Conservation (phyloP, 2,329 filamentous ascomycete genomes). For the Aspergillus ibericus region DNA sequence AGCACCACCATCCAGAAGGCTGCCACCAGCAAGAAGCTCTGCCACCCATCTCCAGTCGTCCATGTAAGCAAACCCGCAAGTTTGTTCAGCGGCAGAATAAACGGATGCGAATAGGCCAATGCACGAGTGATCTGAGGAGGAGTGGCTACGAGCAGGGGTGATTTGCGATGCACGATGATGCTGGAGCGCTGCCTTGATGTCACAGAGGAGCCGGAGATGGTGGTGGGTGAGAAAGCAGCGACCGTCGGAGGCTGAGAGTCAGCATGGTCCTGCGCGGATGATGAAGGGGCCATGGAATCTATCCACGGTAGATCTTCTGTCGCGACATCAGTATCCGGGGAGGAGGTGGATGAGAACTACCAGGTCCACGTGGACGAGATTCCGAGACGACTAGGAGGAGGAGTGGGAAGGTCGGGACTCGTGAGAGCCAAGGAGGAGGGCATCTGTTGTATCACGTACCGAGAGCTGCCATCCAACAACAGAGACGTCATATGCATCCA, state of each 20-base stretch:
- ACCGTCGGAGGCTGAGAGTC: conserved; percentile 66
- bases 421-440: background rate
- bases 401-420: background rate
- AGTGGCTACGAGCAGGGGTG: conserved; percentile 85
- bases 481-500: conserved; percentile 36
- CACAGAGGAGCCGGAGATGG: conserved; percentile 67
- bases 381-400: conserved; percentile 4
- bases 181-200: conserved; percentile 78
- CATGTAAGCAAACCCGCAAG: conserved; percentile 84
- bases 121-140: conserved; percentile 93
- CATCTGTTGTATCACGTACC: conserved; percentile 34
- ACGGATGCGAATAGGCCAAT: conserved; percentile 92
- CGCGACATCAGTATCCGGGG: conserved; percentile 24
- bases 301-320: conserved; percentile 53
- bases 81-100: conserved; percentile 84
- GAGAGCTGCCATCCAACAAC: conserved; percentile 55
- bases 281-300: conserved; percentile 53
- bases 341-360: background rate
- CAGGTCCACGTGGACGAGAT: background rate
- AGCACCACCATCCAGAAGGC: conserved; percentile 82
- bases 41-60: conserved; percentile 92
- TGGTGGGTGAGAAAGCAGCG: conserved; percentile 85
- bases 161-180: conserved; percentile 96
- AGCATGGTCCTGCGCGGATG: conserved; percentile 40
- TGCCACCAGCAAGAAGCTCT: conserved; percentile 87